phyloP scores from a whole-genome alignment of 1,284 basidiomycete genomes.

The Prillingera fragicola region DNA sequence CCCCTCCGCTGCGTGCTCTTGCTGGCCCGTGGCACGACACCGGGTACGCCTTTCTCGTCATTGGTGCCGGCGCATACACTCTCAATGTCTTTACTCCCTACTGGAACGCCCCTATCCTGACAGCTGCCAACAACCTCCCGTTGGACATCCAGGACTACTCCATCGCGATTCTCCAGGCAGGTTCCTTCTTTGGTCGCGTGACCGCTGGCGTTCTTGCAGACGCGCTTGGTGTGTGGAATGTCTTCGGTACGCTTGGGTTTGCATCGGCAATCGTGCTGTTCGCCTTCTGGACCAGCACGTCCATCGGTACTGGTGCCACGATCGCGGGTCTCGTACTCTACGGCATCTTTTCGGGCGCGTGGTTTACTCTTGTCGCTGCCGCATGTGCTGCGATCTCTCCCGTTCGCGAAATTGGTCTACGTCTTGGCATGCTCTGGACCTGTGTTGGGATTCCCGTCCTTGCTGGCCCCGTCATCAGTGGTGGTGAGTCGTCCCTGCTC shows the following conservation, averaged over 20 bases:
- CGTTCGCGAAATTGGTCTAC: slow-evolving; percentile 38
- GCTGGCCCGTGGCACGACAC: slow-evolving; percentile 24
- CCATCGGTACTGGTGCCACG: slow-evolving; percentile 23
- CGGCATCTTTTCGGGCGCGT: slow-evolving; percentile 35
- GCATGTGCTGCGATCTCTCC: slow-evolving; percentile 37
- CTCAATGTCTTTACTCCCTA: slow-evolving; percentile 29
- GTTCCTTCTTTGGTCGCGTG: slow-evolving; percentile 34
- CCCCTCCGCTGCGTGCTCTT: slow-evolving; percentile 9
- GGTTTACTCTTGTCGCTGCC: slow-evolving; percentile 39
- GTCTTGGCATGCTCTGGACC: slow-evolving; percentile 43
- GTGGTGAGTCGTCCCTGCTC: slow-evolving; percentile 22
- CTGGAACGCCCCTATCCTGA: slow-evolving; percentile 30
- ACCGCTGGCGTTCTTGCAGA: slow-evolving; percentile 35
- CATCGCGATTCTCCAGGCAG: slow-evolving; percentile 37
- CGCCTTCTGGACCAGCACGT: slow-evolving; percentile 26
- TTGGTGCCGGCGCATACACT: slow-evolving; percentile 24
- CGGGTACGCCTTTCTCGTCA: slow-evolving; percentile 24
- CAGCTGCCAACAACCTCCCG: slow-evolving; percentile 11
- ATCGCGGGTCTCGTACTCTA: slow-evolving; percentile 37
- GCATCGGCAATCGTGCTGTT: slow-evolving; percentile 24
- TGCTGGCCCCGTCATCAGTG: slow-evolving; percentile 37
- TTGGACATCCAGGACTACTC: slow-evolving; percentile 23
- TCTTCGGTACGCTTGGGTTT: slow-evolving; percentile 25
- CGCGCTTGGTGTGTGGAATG: slow-evolving; percentile 31
- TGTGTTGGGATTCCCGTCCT: slow-evolving; percentile 29